Percentiles rank a stretch among this genome's conserved stretches.
Evolutionary conservation across 306 rosid species (phyloP).

Genomic region (cucumber (Cucumis sativus)): DNA sequence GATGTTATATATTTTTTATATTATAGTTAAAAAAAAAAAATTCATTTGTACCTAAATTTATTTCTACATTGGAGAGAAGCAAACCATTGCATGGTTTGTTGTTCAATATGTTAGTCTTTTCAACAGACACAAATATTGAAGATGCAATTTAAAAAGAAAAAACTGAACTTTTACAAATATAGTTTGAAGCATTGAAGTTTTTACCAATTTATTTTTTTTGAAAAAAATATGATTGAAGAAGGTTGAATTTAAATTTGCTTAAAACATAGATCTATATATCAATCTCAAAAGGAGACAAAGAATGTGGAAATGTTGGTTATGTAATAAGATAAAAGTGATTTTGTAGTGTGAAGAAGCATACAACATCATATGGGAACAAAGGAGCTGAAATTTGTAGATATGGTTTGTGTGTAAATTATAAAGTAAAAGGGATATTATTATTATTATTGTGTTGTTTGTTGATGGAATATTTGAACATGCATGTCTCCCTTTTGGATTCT

Average conservation of each 20-base stretch:
- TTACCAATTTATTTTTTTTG: no score
- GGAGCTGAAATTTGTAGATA: background rate
- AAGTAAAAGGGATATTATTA: background rate
- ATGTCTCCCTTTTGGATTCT: background rate
- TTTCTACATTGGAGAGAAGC: no score
- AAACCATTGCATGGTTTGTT: no score
- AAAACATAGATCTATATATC: background rate
- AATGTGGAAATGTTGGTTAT: slow-evolving; percentile 2
- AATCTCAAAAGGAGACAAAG: background rate
- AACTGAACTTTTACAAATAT: no score
- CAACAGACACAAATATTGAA: no score
- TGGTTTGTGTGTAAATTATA: background rate
- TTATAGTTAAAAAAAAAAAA: no score
- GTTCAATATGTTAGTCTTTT: no score
- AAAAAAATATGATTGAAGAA: no score
- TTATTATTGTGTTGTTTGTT: slow-evolving; percentile 2
- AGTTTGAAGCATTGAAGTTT: no score
- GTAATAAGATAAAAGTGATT: background rate
- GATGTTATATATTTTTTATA: no score
- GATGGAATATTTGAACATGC: slow-evolving; percentile 8
- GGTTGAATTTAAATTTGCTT: background rate
- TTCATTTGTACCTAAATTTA: no score
- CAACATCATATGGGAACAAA: background rate
- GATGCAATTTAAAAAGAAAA: no score
- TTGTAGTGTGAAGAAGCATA: background rate